Conservation (phyloP, 306 rosid species). For the Cucurbita maxima region DNA sequence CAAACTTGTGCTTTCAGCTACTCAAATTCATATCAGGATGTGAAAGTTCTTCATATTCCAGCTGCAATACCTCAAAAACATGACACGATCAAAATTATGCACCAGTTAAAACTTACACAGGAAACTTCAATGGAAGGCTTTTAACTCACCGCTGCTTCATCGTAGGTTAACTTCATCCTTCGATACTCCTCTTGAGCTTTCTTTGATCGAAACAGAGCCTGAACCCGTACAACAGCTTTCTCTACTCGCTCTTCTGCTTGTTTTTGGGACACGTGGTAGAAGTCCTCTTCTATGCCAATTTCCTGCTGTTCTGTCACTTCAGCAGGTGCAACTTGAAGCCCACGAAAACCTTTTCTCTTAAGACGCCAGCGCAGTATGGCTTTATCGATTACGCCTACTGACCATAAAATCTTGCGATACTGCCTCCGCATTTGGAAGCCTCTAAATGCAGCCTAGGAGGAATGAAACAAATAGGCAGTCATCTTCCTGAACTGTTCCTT, state of each 20-base stretch:
- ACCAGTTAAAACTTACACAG: neutral
- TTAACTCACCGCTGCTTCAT: slow-evolving; percentile 47
- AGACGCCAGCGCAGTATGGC: slow-evolving; percentile 82
- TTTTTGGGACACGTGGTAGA: slow-evolving; percentile 50
- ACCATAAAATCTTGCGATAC: slow-evolving; percentile 74
- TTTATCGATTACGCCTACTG: slow-evolving; percentile 84
- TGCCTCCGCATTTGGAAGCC: slow-evolving; percentile 65
- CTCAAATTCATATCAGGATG: slow-evolving; percentile 39
- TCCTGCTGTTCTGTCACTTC: slow-evolving; percentile 25
- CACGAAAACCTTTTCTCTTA: slow-evolving; percentile 84
- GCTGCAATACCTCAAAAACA: slow-evolving; percentile 32
- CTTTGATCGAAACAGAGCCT: slow-evolving; percentile 84
- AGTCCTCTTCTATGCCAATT: slow-evolving; percentile 61
- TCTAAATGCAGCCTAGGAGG: slow-evolving; percentile 63
- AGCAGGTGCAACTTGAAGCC: slow-evolving; percentile 38
- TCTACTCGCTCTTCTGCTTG: slow-evolving; percentile 81
- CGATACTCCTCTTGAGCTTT: slow-evolving; percentile 88
- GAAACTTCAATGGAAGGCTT: neutral
- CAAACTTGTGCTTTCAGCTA: slow-evolving; percentile 7
- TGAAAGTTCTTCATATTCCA: slow-evolving; percentile 46
- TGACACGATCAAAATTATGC: neutral
- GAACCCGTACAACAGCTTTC: slow-evolving; percentile 63
- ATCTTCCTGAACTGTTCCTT: slow-evolving; percentile 4
- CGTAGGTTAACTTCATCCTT: slow-evolving; percentile 64
- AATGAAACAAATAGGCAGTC: slow-evolving; percentile 20